Percentiles rank a stretch among this genome's conserved stretches.
These are phyloP conservation scores for Onygena corvina DNA, from an alignment of 2,329 filamentous ascomycete genomes.

Conservation along the genomic window DNA sequence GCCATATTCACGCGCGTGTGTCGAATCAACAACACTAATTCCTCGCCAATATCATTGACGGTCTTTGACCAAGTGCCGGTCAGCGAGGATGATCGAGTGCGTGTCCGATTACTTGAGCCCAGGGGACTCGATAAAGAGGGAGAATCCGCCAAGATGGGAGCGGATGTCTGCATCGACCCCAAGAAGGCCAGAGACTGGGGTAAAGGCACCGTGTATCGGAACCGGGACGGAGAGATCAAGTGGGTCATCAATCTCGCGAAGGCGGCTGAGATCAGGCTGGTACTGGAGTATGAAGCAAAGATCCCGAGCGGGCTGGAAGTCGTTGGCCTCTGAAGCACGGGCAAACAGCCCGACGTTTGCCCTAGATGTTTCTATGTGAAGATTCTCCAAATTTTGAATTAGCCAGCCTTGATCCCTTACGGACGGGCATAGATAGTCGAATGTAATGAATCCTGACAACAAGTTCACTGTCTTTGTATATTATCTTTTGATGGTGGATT, in stretches of 20 bases:
- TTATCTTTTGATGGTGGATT: constrained; percentile 10
- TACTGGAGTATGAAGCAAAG: constrained; percentile 50
- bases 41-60: constrained; percentile 19
- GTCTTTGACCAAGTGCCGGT: constrained; percentile 27
- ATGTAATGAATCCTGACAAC: neutral
- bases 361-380: too few species aligned
- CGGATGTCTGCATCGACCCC: constrained; percentile 10
- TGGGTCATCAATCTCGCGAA: constrained; percentile 50
- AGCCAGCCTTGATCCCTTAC: neutral
- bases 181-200: constrained; percentile 36
- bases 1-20: constrained; percentile 24
- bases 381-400: too few species aligned
- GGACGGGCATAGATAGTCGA: neutral
- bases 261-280: constrained; percentile 45
- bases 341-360: too few species aligned
- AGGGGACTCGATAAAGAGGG: constrained; percentile 21
- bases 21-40: constrained; percentile 25
- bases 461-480: neutral
- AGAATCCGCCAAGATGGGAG: constrained; percentile 13
- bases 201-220: constrained; percentile 41
- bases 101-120: constrained; percentile 22
- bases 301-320: constrained; percentile 34
- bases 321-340: constrained; percentile 6
- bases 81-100: constrained; percentile 24
- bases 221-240: constrained; percentile 46